phyloP scores from a whole-genome alignment of 1,284 basidiomycete species.

The Cystobasidium sp. region DNA sequence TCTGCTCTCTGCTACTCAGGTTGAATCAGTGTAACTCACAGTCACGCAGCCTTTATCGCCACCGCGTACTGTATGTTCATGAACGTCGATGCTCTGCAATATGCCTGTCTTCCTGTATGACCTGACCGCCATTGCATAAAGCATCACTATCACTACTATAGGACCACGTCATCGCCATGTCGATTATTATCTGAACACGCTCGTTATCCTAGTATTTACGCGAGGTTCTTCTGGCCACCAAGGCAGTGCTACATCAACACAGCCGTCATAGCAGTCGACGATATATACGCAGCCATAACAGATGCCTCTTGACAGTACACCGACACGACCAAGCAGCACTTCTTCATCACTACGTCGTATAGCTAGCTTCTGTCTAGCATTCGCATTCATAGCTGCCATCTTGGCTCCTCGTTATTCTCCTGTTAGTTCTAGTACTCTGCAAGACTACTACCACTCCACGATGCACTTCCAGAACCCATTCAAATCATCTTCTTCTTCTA shows the following conservation, averaged over 20 bases:
- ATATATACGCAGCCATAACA: background rate
- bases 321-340: background rate
- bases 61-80: too few species aligned
- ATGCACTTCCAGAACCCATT: conserved; percentile 45
- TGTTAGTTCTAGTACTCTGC: background rate
- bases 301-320: conserved; percentile 26
- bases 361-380: conserved; percentile 7
- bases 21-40: too few species aligned
- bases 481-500: conserved; percentile 4
- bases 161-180: too few species aligned
- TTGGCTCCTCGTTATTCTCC: background rate
- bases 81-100: too few species aligned
- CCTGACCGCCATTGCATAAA: too few species aligned
- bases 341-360: conserved; percentile 1
- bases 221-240: background rate
- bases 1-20: too few species aligned
- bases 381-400: conserved; percentile 22
- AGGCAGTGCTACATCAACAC: conserved; percentile 4
- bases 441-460: background rate
- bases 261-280: background rate
- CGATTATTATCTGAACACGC: too few species aligned
- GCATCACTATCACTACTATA: too few species aligned
- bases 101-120: too few species aligned
- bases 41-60: too few species aligned
- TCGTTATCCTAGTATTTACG: too few species aligned